These are phyloP conservation scores for Aspergillus udagawae DNA, from an alignment of 2,329 filamentous ascomycete species.

Conservation along the genomic window DNA sequence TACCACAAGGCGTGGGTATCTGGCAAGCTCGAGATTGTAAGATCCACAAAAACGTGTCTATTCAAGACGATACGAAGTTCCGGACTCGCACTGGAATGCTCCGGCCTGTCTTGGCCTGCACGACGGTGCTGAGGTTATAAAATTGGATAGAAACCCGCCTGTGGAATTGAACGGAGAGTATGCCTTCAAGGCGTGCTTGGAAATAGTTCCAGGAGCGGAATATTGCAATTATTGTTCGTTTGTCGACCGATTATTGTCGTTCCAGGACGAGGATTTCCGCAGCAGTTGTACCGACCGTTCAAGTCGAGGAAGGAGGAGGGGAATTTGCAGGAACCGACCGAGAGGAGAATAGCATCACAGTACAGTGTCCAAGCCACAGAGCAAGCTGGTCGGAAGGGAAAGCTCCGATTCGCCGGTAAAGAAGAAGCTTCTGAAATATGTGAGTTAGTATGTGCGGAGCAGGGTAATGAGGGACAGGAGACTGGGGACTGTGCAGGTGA, in stretches of 20 bases:
- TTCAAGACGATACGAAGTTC: slow-evolving; percentile 20
- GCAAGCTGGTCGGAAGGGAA: slow-evolving; percentile 19
- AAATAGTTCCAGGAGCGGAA: neutral
- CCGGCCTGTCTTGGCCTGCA: slow-evolving; percentile 22
- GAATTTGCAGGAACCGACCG: slow-evolving; percentile 4
- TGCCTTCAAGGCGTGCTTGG: neutral
- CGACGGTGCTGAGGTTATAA: slow-evolving; percentile 18
- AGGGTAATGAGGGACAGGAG: slow-evolving; percentile 1
- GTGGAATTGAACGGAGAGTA: neutral
- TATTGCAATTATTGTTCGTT: neutral
- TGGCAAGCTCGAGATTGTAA: slow-evolving; percentile 27
- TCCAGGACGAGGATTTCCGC: too few relatives aligned
- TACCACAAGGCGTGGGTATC: slow-evolving; percentile 29
- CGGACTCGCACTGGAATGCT: slow-evolving; percentile 26
- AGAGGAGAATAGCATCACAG: slow-evolving; percentile 8
- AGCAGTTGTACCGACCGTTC: neutral
- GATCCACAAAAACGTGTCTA: slow-evolving; percentile 20
- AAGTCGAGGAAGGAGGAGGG: slow-evolving; percentile 2
- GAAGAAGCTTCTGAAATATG: slow-evolving; percentile 12
- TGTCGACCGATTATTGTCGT: neutral
- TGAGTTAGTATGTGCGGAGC: slow-evolving; percentile 12
- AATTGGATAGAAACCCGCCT: slow-evolving; percentile 7
- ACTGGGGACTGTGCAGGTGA: neutral
- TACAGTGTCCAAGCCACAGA: slow-evolving; percentile 13
- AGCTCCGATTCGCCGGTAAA: slow-evolving; percentile 22